Evolutionary conservation across 352 stramenopile genomes (phyloP), one percentile per base, ranked within the genome.

Genomic region (Phytophthora citricola): DNA sequence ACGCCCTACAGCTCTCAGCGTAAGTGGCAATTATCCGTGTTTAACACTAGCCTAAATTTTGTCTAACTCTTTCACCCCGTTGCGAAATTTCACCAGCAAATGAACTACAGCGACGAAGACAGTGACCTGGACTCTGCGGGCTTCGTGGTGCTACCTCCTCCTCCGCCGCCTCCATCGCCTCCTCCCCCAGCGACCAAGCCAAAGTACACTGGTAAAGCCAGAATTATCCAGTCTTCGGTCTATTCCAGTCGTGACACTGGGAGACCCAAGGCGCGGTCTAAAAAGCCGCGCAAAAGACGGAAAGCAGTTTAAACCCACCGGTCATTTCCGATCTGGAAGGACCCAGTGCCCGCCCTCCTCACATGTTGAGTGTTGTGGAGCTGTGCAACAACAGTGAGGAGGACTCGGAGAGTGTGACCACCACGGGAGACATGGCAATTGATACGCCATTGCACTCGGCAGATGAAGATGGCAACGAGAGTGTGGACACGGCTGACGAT

Each of bases 361-460:
- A 88, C 34, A 94, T 94, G 86, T 68, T 94, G 48, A 94, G 86
- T 44, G 79, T 94, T 39, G 70, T 92, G 46, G 86, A 94, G 62
- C 70, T 94, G 24, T 92, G 83, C 55, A 90, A 83, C 47, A 76
- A 80, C 60, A 83, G 67, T 40, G 79, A 87, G 40, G 83, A 90
- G 26, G 74, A 79, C 47, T 58, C 70, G 12, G 74, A 78, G 41
- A 69, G 66, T 32, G 62, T 63, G 8, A 65, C 63, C 14, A 74
- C 62, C 5, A 62, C 65, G 27, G 55, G 66, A 31, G 71, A 77
- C 38, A 75, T 68, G 15, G 55, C 67, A 1, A 57, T 69, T 15
- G 83, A 81, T 48, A 81, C 58, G 53, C 72, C 58, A 45, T 27
- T 60, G 46, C 76, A 66, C 17, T 78, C 73, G 36, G 69, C 58